These are phyloP conservation scores for Orychophragmus violaceus DNA, from an alignment of 345 rosid species.

Conservation along the genomic window DNA sequence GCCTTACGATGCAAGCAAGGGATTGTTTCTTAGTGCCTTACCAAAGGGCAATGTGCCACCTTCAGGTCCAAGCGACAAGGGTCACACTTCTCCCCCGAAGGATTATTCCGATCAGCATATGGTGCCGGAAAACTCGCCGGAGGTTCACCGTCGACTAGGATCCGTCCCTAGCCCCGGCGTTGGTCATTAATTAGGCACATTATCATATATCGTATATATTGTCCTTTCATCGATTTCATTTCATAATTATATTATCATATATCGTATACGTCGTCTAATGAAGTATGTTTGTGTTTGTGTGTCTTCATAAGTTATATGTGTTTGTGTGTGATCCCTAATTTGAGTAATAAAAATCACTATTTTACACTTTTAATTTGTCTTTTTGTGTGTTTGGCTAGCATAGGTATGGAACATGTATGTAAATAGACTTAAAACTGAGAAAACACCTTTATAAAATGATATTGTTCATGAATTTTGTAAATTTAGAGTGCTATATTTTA, in stretches of 20 bases:
- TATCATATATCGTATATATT: not conserved
- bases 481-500: not conserved
- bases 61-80: constrained; percentile 35
- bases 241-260: not conserved
- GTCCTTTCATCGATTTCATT: not conserved
- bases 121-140: constrained; percentile 15
- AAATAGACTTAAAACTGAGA: not conserved
- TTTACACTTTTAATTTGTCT: not conserved
- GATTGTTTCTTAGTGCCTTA: constrained; percentile 22
- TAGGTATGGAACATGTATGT: not conserved
- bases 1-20: constrained; percentile 26
- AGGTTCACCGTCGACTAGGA: constrained; percentile 21
- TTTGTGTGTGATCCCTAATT: not conserved
- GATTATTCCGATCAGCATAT: constrained; percentile 1
- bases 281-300: constrained; percentile 2
- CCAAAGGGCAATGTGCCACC: constrained; percentile 35
- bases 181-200: constrained; percentile 37
- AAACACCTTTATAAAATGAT: not conserved
- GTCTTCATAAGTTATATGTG: constrained; percentile 9
- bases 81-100: constrained; percentile 26
- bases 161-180: constrained; percentile 55
- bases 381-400: not conserved
- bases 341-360: constrained; percentile 6
- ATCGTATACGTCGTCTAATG: not conserved
- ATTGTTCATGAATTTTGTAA: not conserved